Evolutionary conservation across 495 filamentous ascomycete species (phyloP), one percentile per base, ranked within the genome.

Genomic region (Hypomontagnella monticulosa): DNA sequence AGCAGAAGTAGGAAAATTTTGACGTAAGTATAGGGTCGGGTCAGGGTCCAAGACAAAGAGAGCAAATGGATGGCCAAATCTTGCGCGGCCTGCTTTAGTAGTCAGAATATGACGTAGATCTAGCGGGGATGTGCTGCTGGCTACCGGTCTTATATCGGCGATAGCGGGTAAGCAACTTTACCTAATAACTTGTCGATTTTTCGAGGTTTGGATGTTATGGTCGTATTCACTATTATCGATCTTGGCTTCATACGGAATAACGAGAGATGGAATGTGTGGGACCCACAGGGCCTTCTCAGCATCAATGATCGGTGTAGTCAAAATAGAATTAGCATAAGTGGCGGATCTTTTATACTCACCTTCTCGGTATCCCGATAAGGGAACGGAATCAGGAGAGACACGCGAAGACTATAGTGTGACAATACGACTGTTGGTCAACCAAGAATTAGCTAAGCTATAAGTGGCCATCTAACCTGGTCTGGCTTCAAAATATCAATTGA

Each of bases 81-180:
- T 34, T 62, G 59, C 46, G 30, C 40, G 44, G n/a, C 38, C 18
- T 40, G 30, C 18, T 37, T 37, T 8, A 4, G 15, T 52, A 10
- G 64, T 67, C 12, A 63, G 59, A 57, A 46, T 34, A 64, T 69
- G 66, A 69, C 66, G 66, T 69, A 42, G 20, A 18, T 49, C 33
- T 19, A 18, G 57, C 52, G 23, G 16, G 43, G 60, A 42, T 53
- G 16, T 15, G 43, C 36, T 27, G 5, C 23, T 60, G 47, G 49
- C 40, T 63, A 56, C 27, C 66, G 66, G 66, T 61, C 66, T 61
- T 69, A 69, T 61, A 65, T 69, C 66, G 66, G 66, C 57, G 56
- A 47, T 59, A 54, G 14, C 19, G 27, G 18, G 40, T 9, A 33
- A 41, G 9, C 8, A 30, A 7, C 3, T 37, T 41, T 12, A 14